Evolutionary conservation across 345 rosid species (phyloP).

Genomic region (Hibiscus trionum): DNA sequence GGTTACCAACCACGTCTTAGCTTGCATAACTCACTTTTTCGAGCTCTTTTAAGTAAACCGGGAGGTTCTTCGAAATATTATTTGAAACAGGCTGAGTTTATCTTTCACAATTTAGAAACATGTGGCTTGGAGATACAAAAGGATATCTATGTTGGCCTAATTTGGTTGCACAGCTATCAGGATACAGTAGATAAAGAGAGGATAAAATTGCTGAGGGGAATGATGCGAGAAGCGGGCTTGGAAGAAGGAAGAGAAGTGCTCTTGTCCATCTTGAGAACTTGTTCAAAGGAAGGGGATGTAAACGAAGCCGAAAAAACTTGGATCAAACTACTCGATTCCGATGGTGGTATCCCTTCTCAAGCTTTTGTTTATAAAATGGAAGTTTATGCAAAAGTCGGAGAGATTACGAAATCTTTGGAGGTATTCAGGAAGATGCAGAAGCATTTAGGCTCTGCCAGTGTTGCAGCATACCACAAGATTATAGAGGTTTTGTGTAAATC

Average conservation of each 20-base stretch:
- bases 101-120: conserved; percentile 66
- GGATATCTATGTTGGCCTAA: conserved; percentile 61
- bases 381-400: conserved; percentile 52
- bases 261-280: conserved; percentile 65
- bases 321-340: conserved; percentile 38
- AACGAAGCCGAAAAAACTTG: conserved; percentile 66
- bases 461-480: conserved; percentile 70
- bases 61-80: conserved; percentile 45
- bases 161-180: conserved; percentile 86
- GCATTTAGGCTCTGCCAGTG: conserved; percentile 39
- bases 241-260: conserved; percentile 55
- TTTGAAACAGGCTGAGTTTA: conserved; percentile 80
- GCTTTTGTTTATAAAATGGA: conserved; percentile 79
- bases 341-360: conserved; percentile 41
- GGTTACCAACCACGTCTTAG: conserved; percentile 64
- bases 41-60: conserved; percentile 55
- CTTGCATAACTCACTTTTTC: conserved; percentile 72
- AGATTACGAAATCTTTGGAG: conserved; percentile 45
- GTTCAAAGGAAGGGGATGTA: conserved; percentile 54
- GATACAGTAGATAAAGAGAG: conserved; percentile 53
- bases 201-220: conserved; percentile 43
- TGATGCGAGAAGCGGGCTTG: conserved; percentile 57
- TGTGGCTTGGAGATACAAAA: conserved; percentile 61
- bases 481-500: conserved; percentile 56
- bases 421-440: conserved; percentile 64